These are phyloP conservation scores for Platanus orientalis DNA, from an alignment of 164 flowering plant genomes.

Conservation along the genomic window DNA sequence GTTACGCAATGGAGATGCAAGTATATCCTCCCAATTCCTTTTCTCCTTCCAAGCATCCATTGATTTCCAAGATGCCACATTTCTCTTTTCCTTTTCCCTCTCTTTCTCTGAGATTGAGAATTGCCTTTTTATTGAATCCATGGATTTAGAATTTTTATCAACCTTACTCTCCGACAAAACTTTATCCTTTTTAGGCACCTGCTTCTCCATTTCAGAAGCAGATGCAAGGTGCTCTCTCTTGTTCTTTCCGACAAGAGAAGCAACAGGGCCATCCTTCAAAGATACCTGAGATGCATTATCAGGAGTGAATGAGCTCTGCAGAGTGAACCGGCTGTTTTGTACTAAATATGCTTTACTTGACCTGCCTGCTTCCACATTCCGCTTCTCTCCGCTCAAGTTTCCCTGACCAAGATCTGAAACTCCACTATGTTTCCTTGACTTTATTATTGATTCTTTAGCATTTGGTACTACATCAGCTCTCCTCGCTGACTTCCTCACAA, in stretches of 20 bases:
- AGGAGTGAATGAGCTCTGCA: constrained; percentile 23
- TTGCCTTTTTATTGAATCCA: constrained; percentile 40
- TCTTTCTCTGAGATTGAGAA: constrained; percentile 36
- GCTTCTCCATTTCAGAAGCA: constrained; percentile 40
- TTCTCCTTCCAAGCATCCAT: constrained; percentile 97
- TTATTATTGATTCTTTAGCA: constrained; percentile 27
- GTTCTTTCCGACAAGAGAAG: constrained; percentile 34
- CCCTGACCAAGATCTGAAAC: constrained; percentile 28
- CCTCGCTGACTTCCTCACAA: constrained; percentile 17
- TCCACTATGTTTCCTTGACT: constrained; percentile 39
- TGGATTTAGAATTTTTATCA: constrained; percentile 40
- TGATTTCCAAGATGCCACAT: constrained; percentile 46
- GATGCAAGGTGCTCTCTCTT: constrained; percentile 38
- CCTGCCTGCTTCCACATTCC: constrained; percentile 35
- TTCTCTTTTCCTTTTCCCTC: constrained; percentile 69
- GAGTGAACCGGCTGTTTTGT: constrained; percentile 20
- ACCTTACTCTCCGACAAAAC: constrained; percentile 22
- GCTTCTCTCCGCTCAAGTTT: constrained; percentile 32
- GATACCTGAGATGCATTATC: constrained; percentile 29
- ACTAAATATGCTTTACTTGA: constrained; percentile 23
- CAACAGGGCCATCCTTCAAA: constrained; percentile 30
- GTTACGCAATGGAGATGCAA: constrained; percentile 59
- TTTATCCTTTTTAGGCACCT: constrained; percentile 40
- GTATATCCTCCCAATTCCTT: constrained; percentile 92
- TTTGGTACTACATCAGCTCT: constrained; percentile 19